A percentile compares a stretch with the other conserved stretches of the same genome.
These are phyloP conservation scores for Desmodesmus armatus DNA, from an alignment of 139 green algal genomes.

Conservation along the genomic window DNA sequence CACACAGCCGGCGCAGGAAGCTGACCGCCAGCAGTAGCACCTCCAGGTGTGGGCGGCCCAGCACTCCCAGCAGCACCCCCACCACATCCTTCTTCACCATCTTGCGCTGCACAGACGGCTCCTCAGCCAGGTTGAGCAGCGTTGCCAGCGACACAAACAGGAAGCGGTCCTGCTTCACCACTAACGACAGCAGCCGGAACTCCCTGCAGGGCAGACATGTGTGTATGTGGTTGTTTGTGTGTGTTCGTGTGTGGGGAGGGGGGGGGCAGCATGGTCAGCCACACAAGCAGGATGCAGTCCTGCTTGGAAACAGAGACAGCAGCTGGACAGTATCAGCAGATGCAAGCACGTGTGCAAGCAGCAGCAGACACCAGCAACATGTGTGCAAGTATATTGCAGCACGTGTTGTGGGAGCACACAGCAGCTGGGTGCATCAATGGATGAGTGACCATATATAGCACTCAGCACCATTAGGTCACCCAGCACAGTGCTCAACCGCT, in stretches of 20 bases:
- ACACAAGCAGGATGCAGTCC: too few relatives aligned
- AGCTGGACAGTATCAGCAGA: too few relatives aligned
- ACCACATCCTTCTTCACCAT: conserved; percentile 92
- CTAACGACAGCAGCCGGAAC: conserved; percentile 67
- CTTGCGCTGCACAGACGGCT: conserved; percentile 83
- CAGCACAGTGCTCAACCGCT: neutral
- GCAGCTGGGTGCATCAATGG: neutral
- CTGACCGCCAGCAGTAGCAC: conserved; percentile 84
- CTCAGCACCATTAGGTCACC: neutral
- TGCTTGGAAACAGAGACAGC: neutral
- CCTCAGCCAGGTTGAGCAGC: conserved; percentile 91
- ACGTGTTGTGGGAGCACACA: neutral
- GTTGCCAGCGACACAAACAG: conserved; percentile 82
- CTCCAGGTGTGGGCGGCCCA: conserved; percentile 82
- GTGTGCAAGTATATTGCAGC: neutral
- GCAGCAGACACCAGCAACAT: neutral
- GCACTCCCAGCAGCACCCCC: conserved; percentile 80
- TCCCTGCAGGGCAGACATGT: conserved; percentile 45
- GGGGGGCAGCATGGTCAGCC: too few relatives aligned
- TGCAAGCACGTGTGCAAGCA: too few relatives aligned
- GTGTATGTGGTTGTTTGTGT: too few relatives aligned
- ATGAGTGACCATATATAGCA: neutral
- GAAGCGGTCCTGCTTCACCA: conserved; percentile 83
- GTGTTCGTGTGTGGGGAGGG: too few relatives aligned
- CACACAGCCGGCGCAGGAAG: conserved; percentile 88